Evolutionary conservation across 2,329 filamentous ascomycete species (phyloP).

Genomic region (Clonostachys sp.): DNA sequence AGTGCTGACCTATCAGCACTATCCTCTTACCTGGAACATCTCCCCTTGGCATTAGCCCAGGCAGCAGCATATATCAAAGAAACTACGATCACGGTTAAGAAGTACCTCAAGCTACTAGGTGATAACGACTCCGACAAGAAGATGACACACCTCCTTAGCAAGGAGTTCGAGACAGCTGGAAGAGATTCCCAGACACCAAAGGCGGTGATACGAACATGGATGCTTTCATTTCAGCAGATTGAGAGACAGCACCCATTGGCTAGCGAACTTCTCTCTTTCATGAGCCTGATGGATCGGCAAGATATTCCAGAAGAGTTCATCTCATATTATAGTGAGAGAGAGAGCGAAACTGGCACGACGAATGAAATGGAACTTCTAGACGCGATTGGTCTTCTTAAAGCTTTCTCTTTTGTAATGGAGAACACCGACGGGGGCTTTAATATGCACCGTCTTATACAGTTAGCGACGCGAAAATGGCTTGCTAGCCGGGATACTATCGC

Average conservation of each 20-base stretch:
- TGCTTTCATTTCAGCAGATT: constrained; percentile 1
- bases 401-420: constrained; percentile 18
- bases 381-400: constrained; percentile 16
- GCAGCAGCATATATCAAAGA: neutral
- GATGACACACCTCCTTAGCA: neutral
- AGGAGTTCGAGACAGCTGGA: neutral
- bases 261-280: constrained; percentile 21
- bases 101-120: neutral
- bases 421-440: constrained; percentile 8
- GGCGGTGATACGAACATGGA: neutral
- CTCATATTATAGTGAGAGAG: no score
- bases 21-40: neutral
- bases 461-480: constrained; percentile 22
- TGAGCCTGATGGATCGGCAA: constrained; percentile 21
- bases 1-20: neutral
- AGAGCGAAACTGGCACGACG: no score
- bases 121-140: neutral
- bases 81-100: neutral
- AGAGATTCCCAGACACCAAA: neutral
- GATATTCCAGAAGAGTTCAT: constrained; percentile 17
- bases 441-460: constrained; percentile 27
- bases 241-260: constrained; percentile 11
- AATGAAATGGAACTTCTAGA: neutral
- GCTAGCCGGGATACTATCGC: neutral
- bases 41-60: neutral